Base-by-base conservation (phyloP, 805 yeast species). In the Diddensiella transvaalensis region DNA sequence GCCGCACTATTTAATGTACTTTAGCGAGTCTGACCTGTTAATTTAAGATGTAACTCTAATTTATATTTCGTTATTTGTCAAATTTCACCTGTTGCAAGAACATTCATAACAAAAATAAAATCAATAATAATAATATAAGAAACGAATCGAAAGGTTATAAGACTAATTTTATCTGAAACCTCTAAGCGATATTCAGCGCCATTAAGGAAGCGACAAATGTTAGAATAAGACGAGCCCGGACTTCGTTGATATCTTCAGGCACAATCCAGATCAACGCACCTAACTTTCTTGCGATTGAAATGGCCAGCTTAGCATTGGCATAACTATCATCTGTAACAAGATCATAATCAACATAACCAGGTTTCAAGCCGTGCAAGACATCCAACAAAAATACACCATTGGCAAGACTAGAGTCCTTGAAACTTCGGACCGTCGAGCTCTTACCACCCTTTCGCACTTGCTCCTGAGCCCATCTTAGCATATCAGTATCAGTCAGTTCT, bases 231-330 rank as follows among this genome's bases (percentile, higher is more conserved):
- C 98, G 82, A 40, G 96, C 78, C 70, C 98, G 85, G 39, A 93
- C 97, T 72, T 91, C 98, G 61, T 83, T 86, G 62, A 93, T 93
- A 72, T 93, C 99, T 69, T 93, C 99, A n/a, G 99, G 99, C n/a
- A 93, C 96, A 59, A 93, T 77, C 97, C 97, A 93, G 62, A 93
- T 93, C 65, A 93, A 80, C 36, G 96, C 99, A 53, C 99, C 99
- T 59, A 93, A 73, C 70, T 93, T 93, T 78, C 99, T 85, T 30
- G 99, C 99, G 62, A 93, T 93, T 2, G 98, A 93, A 65, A 93
- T 93, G 18, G 99, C 99, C 66, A 93, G 78, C 73, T 87, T 85
- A 18, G 98, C 99, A 66, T 93, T 93, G 36, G 96, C 95, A 64
- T 88, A 88, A 63, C 77, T 79, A 56, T 91, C 96, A 52, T 88